phyloP scores from a whole-genome alignment of 768 basidiomycete species.

The Rhodosporidiobolus sp. region DNA sequence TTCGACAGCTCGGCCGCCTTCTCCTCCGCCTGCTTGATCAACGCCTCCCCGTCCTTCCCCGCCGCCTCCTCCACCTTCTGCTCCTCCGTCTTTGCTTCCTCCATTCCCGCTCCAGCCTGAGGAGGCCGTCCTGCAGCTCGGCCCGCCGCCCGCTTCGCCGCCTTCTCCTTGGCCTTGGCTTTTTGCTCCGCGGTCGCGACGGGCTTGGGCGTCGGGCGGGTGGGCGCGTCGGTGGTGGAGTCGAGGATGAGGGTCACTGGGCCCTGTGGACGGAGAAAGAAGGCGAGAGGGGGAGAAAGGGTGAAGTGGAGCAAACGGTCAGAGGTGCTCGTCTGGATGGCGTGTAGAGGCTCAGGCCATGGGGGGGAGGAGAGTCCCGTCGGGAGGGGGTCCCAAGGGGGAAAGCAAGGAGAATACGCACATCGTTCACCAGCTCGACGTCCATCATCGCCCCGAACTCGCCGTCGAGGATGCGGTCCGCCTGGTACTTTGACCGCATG shows the following conservation, averaged over 20 bases:
- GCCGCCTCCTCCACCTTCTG: neutral
- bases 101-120: neutral
- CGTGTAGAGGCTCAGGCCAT: no score
- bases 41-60: neutral
- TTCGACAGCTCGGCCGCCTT: conserved; percentile 15
- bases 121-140: neutral
- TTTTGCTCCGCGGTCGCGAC: conserved; percentile 13
- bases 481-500: conserved; percentile 26
- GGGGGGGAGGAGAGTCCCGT: neutral
- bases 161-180: conserved; percentile 23
- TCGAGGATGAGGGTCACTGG: conserved; percentile 43
- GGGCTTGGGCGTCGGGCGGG: neutral
- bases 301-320: neutral
- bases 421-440: conserved; percentile 40
- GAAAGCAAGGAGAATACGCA: neutral
- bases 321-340: no score
- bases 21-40: conserved; percentile 3
- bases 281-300: neutral
- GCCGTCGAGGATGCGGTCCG: conserved; percentile 32
- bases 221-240: conserved; percentile 23
- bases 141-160: neutral
- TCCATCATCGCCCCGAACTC: conserved; percentile 42
- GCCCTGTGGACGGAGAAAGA: conserved; percentile 18
- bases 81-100: neutral
- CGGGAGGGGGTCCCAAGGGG: neutral